Evolutionary conservation across 495 filamentous ascomycete species (phyloP).

Genomic region (Hyphodiscus hymeniophilus): DNA sequence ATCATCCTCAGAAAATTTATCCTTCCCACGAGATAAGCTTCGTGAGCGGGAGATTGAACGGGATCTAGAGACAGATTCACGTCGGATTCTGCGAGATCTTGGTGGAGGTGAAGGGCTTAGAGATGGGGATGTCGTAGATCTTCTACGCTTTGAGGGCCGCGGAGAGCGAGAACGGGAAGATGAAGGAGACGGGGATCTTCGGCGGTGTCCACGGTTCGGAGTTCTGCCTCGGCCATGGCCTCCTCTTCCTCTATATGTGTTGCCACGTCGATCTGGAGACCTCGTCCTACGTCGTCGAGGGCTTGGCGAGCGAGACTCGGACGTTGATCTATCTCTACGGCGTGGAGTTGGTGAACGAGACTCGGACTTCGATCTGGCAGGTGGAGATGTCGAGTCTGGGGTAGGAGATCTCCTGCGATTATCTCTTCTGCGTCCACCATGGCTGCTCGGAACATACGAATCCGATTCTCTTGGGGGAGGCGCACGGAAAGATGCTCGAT

Average conservation of each 20-base stretch:
- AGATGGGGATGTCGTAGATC: constrained; percentile 19
- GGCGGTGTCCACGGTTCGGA: constrained; percentile 11
- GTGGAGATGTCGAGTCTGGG: constrained; percentile 15
- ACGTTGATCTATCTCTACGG: constrained; percentile 27
- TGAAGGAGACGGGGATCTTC: constrained; percentile 14
- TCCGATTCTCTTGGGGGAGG: constrained; percentile 36
- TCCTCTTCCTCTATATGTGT: constrained; percentile 26
- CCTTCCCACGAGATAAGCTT: constrained; percentile 12
- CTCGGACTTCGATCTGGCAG: constrained; percentile 5
- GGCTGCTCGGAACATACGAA: constrained; percentile 40
- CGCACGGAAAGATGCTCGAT: constrained; percentile 39
- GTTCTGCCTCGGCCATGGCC: constrained; percentile 22
- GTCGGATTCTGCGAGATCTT: constrained; percentile 12
- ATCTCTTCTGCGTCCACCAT: constrained; percentile 30
- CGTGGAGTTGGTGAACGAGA: constrained; percentile 37
- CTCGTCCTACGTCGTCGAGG: constrained; percentile 24
- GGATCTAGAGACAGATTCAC: constrained; percentile 26
- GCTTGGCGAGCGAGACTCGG: constrained; percentile 35
- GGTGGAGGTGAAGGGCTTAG: constrained; percentile 23
- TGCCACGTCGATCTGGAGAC: constrained; percentile 16
- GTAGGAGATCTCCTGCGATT: constrained; percentile 27
- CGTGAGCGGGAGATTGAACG: constrained; percentile 12
- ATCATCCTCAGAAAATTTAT: constrained; percentile 9
- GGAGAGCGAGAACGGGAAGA: constrained; percentile 17
- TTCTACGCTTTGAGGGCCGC: constrained; percentile 12